Evolutionary conservation across 164 flowering plant genomes (phyloP).

Genomic region (Chimonanthus praecox): DNA sequence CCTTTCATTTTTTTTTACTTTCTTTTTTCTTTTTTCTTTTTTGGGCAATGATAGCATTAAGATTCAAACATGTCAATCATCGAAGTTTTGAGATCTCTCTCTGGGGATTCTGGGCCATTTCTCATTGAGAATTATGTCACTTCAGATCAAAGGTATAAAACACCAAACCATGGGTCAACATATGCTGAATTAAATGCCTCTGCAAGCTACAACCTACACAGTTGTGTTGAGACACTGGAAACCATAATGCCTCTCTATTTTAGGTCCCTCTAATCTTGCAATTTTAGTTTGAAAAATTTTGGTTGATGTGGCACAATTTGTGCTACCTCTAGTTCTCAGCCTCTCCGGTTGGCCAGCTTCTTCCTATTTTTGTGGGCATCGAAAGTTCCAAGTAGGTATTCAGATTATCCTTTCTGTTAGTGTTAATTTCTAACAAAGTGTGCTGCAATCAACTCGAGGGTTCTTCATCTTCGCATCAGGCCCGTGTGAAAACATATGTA

Average conservation of each 20-base stretch:
- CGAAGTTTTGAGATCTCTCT: background rate
- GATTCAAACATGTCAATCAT: background rate
- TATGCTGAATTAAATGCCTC: background rate
- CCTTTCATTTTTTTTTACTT: too few species aligned
- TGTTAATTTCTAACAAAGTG: conserved; percentile 44
- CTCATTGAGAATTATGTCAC: background rate
- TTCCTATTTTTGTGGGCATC: conserved; percentile 42
- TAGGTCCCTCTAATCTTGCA: background rate
- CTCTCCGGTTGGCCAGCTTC: conserved; percentile 46
- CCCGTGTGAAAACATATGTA: conserved; percentile 33
- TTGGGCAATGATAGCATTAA: too few species aligned
- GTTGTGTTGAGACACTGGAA: background rate
- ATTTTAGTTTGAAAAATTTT: conserved; percentile 21
- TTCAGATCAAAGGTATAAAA: background rate
- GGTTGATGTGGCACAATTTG: conserved; percentile 27
- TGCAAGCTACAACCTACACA: background rate
- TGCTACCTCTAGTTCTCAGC: conserved; percentile 28
- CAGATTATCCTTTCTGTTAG: conserved; percentile 31
- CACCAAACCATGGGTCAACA: background rate
- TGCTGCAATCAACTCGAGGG: conserved; percentile 41
- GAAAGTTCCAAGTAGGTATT: conserved; percentile 75
- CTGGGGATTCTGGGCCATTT: background rate
- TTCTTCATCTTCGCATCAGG: conserved; percentile 33
- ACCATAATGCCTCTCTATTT: background rate
- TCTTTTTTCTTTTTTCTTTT: too few species aligned